Evolutionary conservation across 2,329 filamentous ascomycete genomes (phyloP).

Genomic region (Basipetospora sp.): DNA sequence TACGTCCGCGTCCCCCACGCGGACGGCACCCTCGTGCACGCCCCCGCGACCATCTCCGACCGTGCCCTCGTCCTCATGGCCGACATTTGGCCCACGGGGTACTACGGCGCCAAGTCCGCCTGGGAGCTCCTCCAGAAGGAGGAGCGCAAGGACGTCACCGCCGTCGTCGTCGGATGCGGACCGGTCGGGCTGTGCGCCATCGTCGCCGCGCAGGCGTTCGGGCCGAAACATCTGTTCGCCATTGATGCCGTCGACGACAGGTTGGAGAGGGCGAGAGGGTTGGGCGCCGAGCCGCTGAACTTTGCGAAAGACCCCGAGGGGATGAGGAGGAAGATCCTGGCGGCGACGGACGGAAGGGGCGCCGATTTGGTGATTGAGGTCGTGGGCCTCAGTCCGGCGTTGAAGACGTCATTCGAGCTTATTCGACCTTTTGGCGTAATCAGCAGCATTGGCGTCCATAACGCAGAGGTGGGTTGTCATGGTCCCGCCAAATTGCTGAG

Average conservation of each 20-base stretch:
- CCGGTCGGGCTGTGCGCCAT: conserved; percentile 38
- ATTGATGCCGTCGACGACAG: conserved; percentile 59
- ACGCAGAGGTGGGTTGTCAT: conserved; percentile 40
- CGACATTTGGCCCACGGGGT: conserved; percentile 9
- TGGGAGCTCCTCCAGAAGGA: conserved; percentile 1
- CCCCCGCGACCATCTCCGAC: conserved; percentile 4
- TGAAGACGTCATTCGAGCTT: conserved; percentile 52
- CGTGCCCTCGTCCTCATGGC: conserved; percentile 8
- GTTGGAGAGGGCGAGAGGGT: conserved; percentile 50
- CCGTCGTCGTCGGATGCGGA: conserved; percentile 5
- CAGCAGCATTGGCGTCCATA: conserved; percentile 57
- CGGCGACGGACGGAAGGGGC: conserved; percentile 61
- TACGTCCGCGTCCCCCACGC: conserved; percentile 70
- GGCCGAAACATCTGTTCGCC: conserved; percentile 57
- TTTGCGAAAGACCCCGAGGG: conserved; percentile 51
- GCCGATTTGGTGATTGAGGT: conserved; percentile 69
- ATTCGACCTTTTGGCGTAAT: conserved; percentile 54
- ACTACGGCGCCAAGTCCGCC: conserved; percentile 7
- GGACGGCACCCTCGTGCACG: conserved; percentile 16
- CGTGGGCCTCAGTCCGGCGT: conserved; percentile 50
- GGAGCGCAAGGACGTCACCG: conserved; percentile 1
- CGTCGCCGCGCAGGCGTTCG: conserved; percentile 55
- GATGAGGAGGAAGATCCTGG: conserved; percentile 51
- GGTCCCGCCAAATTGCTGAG: background rate
- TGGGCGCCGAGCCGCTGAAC: conserved; percentile 69